Evolutionary conservation across 1,139 yeast species (phyloP).

Genomic region (Taiozyma sp.): DNA sequence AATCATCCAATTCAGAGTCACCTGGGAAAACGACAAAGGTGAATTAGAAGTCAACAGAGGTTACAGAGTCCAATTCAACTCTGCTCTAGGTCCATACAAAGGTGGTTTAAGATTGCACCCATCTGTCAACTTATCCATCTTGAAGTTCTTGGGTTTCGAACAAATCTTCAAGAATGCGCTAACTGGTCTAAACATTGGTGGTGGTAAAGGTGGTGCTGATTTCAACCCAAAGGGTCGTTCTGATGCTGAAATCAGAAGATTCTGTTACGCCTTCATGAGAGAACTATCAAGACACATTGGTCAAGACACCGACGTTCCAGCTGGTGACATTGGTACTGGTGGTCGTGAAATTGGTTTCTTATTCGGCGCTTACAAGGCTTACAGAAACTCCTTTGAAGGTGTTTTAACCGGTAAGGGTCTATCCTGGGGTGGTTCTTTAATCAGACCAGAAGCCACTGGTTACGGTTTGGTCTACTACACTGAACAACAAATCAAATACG

Average conservation of each 20-base stretch:
- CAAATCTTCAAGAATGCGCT: slow-evolving; percentile 98
- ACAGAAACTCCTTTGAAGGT: slow-evolving; percentile 94
- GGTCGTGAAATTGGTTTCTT: slow-evolving; percentile 87
- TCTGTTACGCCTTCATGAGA: slow-evolving; percentile 94
- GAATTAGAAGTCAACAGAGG: slow-evolving; percentile 93
- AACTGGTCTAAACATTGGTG: slow-evolving; percentile 97
- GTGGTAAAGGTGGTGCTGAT: slow-evolving; percentile 99
- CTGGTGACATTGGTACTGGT: slow-evolving; percentile 95
- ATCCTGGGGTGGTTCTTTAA: slow-evolving; percentile 98
- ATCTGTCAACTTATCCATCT: slow-evolving; percentile 88
- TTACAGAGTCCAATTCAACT: slow-evolving; percentile 97
- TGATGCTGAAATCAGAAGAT: slow-evolving; percentile 91
- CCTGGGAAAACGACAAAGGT: slow-evolving; percentile 96
- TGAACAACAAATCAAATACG: slow-evolving; percentile 95
- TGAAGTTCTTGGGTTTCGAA: slow-evolving; percentile 96
- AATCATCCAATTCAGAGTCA: slow-evolving; percentile 92
- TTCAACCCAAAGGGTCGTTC: slow-evolving; percentile 95
- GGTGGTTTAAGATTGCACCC: slow-evolving; percentile 99
- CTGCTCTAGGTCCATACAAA: slow-evolving; percentile 98
- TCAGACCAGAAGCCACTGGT: slow-evolving; percentile 99
- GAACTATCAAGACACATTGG: slow-evolving; percentile 96
- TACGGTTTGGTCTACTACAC: slow-evolving; percentile 96
- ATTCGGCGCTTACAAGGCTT: slow-evolving; percentile 94
- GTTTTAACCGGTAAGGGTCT: slow-evolving; percentile 97
- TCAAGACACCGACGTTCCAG: slow-evolving; percentile 96